Conservation (phyloP, 1,139 yeast species). For the Geotrichum klebahnii region DNA sequence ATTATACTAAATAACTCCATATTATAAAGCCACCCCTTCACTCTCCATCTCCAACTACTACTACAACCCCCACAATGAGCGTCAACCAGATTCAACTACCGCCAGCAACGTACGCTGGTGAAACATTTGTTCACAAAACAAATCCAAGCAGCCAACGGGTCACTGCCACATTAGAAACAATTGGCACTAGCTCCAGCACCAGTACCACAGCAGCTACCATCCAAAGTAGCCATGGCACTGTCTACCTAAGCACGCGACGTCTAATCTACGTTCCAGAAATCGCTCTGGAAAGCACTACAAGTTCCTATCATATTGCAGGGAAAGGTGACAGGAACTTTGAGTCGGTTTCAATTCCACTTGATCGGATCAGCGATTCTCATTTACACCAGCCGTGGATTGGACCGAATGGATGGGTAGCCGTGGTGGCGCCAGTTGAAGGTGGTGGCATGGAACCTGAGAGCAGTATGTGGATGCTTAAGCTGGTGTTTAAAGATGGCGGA, state of each 20-base stretch:
- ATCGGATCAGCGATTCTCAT: constrained; percentile 15
- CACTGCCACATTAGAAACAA: constrained; percentile 1
- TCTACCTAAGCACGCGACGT: constrained; percentile 15
- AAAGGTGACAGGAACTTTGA: constrained; percentile 18
- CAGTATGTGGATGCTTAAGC: constrained; percentile 9
- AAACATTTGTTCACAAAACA: constrained; percentile 5
- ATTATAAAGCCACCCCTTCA: too few relatives aligned
- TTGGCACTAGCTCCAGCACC: not conserved
- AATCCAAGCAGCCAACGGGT: not conserved
- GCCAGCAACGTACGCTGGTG: constrained; percentile 2
- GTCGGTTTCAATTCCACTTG: constrained; percentile 14
- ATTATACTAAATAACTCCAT: too few relatives aligned
- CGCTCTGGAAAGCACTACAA: not conserved
- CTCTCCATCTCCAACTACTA: not conserved
- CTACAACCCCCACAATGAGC: constrained; percentile 13
- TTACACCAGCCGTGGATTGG: constrained; percentile 17
- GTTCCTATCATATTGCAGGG: constrained; percentile 10
- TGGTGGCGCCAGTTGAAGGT: constrained; percentile 9
- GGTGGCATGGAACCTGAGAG: constrained; percentile 19
- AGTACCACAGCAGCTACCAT: not conserved
- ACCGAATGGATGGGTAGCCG: constrained; percentile 17
- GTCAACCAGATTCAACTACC: constrained; percentile 9
- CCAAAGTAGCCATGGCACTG: constrained; percentile 1
- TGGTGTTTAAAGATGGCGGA: constrained; percentile 18
- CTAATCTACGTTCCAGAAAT: constrained; percentile 6